Evolutionary conservation across 306 rosid species (phyloP), one percentile per base, ranked within the genome.

Genomic region (Clitoria ternatea): DNA sequence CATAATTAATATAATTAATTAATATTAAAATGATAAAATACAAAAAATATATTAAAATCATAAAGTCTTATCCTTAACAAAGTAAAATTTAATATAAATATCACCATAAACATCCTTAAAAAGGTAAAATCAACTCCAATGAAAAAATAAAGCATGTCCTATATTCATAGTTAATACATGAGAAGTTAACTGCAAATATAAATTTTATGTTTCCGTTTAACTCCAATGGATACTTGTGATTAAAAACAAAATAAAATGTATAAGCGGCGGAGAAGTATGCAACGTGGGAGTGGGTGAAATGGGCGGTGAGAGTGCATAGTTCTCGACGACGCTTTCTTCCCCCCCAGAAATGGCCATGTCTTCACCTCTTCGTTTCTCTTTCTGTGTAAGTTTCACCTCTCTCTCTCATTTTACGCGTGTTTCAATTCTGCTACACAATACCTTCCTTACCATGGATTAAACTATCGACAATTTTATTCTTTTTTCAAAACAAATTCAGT

Each of bases 261-360:
- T 18, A 12, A 65, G 75, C 75, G 80, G 75, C 56, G 4, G 69
- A 33, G 57, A 76, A 60, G 57, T 3, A 6, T 8, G 81, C 63
- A 20, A 77, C 81, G 81, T 77, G 74, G 29, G 35, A 19, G 78
- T 26, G 1, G 74, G 11, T 22, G 54, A 19, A 18, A 30, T 66
- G 14, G 9, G 15, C 50, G 42, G 7, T 37, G 61, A 4, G 36
- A 32, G 4, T 2, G 37, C 9, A 12, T 2, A 10, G 11, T 13
- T 55, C 12, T 22, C 17, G 6, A 6, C 40, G 14, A 48, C 60
- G 33, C 37, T 2, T 15, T 13, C 37, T 7, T 4, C 18, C 15
- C 57, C 9, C 6, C 22, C 23, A 24, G 32, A 53, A 4, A 69
- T 57, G 69, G 39, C 56, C 13, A 6, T 29, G 66, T 23, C 74